Percentiles rank a stretch among this genome's conserved stretches.
Evolutionary conservation across 2,329 filamentous ascomycete genomes (phyloP).

Genomic region (Magnaporthiopsis incrustans): DNA sequence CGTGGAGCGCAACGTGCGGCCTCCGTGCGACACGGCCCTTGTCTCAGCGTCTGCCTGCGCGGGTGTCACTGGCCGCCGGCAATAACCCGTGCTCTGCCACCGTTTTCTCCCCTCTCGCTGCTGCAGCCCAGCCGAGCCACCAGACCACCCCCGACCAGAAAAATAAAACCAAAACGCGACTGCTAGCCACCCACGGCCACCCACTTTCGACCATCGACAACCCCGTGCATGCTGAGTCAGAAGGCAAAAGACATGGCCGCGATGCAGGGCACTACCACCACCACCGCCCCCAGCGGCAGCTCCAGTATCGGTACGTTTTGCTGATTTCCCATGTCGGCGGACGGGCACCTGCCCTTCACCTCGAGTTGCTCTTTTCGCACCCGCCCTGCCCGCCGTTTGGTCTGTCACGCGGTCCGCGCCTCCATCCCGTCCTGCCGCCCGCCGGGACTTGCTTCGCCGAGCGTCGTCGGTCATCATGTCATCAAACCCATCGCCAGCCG

Average conservation of each 20-base stretch:
- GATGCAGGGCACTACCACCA: slow-evolving; percentile 8
- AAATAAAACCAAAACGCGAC: slow-evolving; percentile 4
- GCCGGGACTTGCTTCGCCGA: background rate
- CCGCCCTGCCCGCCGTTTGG: background rate
- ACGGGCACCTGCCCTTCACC: background rate
- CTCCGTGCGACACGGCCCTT: background rate
- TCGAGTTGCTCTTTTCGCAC: background rate
- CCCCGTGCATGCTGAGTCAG: slow-evolving; percentile 10
- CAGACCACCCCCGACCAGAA: background rate
- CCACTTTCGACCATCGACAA: background rate
- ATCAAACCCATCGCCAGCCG: background rate
- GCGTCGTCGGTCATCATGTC: background rate
- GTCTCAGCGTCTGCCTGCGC: background rate
- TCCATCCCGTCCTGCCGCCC: background rate
- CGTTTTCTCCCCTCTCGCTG: background rate
- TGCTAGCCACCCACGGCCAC: background rate
- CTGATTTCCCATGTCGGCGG: background rate
- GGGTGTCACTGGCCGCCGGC: background rate
- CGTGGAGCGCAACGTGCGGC: background rate
- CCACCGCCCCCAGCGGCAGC: background rate
- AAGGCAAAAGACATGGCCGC: slow-evolving; percentile 1
- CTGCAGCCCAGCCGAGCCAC: background rate
- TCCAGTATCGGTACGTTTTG: slow-evolving; percentile 6
- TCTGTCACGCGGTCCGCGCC: background rate
- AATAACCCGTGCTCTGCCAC: background rate